Base-by-base conservation (phyloP, 768 basidiomycete species). In the Boletus subcaerulescens region DNA sequence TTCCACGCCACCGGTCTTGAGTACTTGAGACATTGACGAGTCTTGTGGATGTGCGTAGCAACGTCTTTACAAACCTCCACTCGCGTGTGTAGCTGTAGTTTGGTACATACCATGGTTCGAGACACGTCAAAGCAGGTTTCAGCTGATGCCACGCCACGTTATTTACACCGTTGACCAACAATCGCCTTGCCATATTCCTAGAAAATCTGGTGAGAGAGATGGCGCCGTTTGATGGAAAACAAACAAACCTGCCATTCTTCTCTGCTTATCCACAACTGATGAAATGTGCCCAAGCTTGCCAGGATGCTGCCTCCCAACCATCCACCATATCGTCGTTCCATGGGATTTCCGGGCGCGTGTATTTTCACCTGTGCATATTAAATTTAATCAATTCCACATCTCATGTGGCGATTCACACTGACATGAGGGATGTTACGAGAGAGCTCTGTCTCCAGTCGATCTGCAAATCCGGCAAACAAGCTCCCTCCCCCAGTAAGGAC, bases 291-390 rank as follows among this genome's bases (percentile, higher is more conserved):
- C 65, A 98, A 73, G 65, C 91, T 93, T 1, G 90, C 95, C 45
- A 98, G 77, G 63, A 98, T 96, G 60, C 91, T 93, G 29, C 96
- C 97, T 12, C 97, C 97, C 8, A 99, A 75, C 97, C 97, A 99
- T 18, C 89, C 86, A 14, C 93, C 89, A 69, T 93, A 97, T 53
- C 88, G 83, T 44, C 96, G 82, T 70, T 98, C 97, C 47, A 87
- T 80, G 0, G 91, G 84, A 64, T 93, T 93, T 12, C 94, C 93
- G 3, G 97, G 89, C 1, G 94, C 87, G 63, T 96, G 91, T 39
- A 96, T 88, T 77, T 94, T 95, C 53, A 91, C 83, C 86, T 95
- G 72, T 61, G 73, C 59, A 41, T n/a, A 55, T 29, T 5, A 43
- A 57, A 33, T 41, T 65, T 20, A 58, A 50, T 58, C 41, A 44